phyloP scores from a whole-genome alignment of 2,329 filamentous ascomycete genomes.

The Aureobasidium vineae region DNA sequence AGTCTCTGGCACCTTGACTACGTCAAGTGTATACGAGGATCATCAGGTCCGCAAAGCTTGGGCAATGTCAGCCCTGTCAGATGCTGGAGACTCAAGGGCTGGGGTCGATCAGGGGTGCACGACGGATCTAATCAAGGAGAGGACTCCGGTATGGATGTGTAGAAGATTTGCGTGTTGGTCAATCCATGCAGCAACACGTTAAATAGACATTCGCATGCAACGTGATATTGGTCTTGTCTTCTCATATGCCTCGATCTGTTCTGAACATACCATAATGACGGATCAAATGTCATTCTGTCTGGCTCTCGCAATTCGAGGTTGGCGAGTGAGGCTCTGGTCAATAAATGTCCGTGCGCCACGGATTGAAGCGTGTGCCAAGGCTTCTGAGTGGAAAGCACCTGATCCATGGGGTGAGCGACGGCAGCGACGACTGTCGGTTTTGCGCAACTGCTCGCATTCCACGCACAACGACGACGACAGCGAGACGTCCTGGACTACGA shows the following conservation, averaged over 20 bases:
- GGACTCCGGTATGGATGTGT: neutral
- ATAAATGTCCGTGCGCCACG: neutral
- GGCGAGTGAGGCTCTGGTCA: neutral
- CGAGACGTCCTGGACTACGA: neutral
- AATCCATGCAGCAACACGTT: neutral
- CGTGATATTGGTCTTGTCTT: neutral
- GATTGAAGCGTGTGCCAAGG: neutral
- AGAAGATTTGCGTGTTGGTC: neutral
- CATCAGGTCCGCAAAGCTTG: neutral
- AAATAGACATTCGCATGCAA: too few relatives aligned
- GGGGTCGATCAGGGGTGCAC: conserved; percentile 9
- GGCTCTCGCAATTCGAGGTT: neutral
- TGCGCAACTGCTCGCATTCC: conserved; percentile 19
- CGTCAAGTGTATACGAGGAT: neutral
- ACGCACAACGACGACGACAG: conserved; percentile 2
- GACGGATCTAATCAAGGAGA: conserved; percentile 14
- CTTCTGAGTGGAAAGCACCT: neutral
- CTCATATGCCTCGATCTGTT: neutral
- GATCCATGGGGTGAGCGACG: conserved; percentile 7
- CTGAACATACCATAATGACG: neutral
- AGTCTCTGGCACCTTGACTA: neutral
- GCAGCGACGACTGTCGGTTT: conserved; percentile 13
- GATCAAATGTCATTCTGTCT: neutral
- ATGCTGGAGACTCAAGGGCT: neutral
- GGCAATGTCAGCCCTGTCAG: conserved; percentile 14